Base-by-base conservation (phyloP, 352 stramenopile genomes). In the Globisporangium spinosum region DNA sequence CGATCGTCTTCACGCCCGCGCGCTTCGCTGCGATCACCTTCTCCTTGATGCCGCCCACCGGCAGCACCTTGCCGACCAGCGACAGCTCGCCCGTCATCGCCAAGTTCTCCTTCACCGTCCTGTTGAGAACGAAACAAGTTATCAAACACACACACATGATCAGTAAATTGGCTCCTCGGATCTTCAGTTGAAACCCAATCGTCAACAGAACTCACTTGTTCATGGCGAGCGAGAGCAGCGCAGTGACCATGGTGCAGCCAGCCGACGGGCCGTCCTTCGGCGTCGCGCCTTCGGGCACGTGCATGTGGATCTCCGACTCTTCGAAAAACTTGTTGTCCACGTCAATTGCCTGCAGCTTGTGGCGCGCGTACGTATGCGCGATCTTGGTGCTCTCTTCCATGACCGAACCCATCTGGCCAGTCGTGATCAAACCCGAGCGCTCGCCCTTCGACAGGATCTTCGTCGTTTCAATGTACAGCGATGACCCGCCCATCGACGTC, bases 371-470 rank as follows among this genome's bases (percentile, higher is more conserved):
- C 6, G 95, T 98, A 76, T 98, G 94, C 5, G 97, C 97, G 61
- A 99, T 99, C 73, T 98, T 95, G 10, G 97, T 97, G 67, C 92
- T 98, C 75, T 99, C 98, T 73, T 99, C 94, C 98, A 99, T 99
- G 10, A 99, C 97, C 64, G 97, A 97, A 40, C 97, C 97, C 70
- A 99, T 93, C 72, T 99, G 97, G 12, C 98, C 98, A 1, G 97
- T 99, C 13, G 70, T 92, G 34, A 91, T 73, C n/a, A 96, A 65
- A 27, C 80, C 82, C 4, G 79, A 82, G 60, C 77, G 77, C 8
- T 90, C 79, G 29, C 72, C 73, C 75, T 95, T 93, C 34, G 81
- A 84, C 68, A 85, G 62, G 56, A 95, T 79, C 57, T 81, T 77
- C 0, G 81, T 94, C 7, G 87, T 95, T 82, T 99, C 98, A 75